Conservation (phyloP, 257 asterid genomes). For the Fraxinus americana region DNA sequence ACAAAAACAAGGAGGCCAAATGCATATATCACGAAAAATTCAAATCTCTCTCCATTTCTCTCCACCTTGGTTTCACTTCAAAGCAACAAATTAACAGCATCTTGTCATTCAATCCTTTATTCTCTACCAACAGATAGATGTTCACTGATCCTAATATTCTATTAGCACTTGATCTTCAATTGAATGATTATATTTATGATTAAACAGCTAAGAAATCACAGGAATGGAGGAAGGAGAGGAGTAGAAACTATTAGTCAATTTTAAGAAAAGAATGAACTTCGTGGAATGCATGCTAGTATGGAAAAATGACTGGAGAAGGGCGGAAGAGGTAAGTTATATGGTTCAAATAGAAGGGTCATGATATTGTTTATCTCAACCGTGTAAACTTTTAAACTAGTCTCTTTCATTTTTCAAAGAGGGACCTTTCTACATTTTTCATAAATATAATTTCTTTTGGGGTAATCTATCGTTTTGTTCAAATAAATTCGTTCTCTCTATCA, state of each 20-base stretch:
- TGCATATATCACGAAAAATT: neutral
- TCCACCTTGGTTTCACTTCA: neutral
- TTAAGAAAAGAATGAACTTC: neutral
- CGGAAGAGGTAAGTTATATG: neutral
- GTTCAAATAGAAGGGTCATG: neutral
- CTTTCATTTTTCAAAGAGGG: neutral
- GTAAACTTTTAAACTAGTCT: neutral
- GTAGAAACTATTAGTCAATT: neutral
- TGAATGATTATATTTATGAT: neutral
- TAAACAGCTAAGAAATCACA: neutral
- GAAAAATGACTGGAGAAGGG: neutral
- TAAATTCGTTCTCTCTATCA: neutral
- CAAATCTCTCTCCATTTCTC: neutral
- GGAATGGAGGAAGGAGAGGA: neutral
- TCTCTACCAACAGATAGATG: neutral
- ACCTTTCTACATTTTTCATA: neutral
- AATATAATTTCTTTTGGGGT: too few relatives aligned
- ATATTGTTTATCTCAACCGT: too few relatives aligned
- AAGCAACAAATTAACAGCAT: neutral
- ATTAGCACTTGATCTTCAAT: neutral
- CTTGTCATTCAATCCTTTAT: neutral
- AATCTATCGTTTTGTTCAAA: neutral
- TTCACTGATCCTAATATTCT: neutral
- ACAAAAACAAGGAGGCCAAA: neutral
- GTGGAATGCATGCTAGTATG: neutral